A percentile compares a stretch with the other conserved stretches of the same genome.
phyloP scores from a whole-genome alignment of 2,329 filamentous ascomycete species.

The Paecilomyces sp. region DNA sequence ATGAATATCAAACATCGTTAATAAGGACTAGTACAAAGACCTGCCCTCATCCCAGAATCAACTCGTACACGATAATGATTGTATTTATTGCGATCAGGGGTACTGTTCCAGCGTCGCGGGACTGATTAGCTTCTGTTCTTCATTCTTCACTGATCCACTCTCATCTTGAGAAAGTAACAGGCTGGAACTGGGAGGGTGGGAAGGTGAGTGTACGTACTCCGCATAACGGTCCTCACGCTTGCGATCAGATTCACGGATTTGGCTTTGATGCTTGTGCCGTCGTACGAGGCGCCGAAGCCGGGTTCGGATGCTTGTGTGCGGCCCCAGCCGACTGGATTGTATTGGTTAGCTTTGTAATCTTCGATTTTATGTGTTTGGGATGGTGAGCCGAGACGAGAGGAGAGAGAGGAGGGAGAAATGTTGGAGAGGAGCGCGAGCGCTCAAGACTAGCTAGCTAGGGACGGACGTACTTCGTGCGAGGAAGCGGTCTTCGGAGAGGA shows the following conservation, averaged over 20 bases:
- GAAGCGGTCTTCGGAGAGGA: constrained; percentile 92
- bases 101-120: constrained; percentile 45
- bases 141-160: background rate
- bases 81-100: constrained; percentile 79
- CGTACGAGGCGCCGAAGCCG: constrained; percentile 64
- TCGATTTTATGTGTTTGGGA: background rate
- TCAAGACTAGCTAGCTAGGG: background rate
- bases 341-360: constrained; percentile 4
- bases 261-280: constrained; percentile 73
- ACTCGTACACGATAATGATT: constrained; percentile 74
- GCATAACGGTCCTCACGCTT: constrained; percentile 84
- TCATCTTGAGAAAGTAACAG: background rate
- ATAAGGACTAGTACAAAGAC: background rate
- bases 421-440: too few relatives aligned
- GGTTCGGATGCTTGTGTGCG: constrained; percentile 53
- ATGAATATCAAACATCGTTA: too few relatives aligned
- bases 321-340: constrained; percentile 67
- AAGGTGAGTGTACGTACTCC: constrained; percentile 56
- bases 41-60: constrained; percentile 57
- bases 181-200: too few relatives aligned
- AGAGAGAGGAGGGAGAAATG: background rate
- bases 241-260: constrained; percentile 86
- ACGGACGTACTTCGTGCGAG: constrained; percentile 62
- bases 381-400: background rate
- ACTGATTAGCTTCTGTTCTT: background rate